These are phyloP conservation scores for Metarhizium anisopliae DNA, from an alignment of 2,329 filamentous ascomycete species.

Conservation along the genomic window DNA sequence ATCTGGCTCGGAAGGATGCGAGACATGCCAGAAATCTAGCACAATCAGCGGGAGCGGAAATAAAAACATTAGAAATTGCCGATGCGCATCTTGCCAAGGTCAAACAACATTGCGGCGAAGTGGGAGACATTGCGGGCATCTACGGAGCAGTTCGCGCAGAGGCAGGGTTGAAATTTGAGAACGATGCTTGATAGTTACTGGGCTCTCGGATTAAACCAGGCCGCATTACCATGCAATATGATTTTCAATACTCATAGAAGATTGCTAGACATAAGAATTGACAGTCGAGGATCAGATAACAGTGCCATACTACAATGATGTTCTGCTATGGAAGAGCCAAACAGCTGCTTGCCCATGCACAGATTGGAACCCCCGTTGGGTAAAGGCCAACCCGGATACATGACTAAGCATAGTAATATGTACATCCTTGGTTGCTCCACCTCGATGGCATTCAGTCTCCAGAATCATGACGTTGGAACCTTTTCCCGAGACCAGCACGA, in stretches of 20 bases:
- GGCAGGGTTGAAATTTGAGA: conserved; percentile 49
- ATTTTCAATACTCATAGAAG: too few relatives aligned
- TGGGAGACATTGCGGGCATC: conserved; percentile 72
- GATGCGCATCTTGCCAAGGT: conserved; percentile 62
- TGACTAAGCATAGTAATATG: neutral
- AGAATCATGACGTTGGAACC: neutral
- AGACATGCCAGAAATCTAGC: conserved; percentile 65
- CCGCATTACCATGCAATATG: neutral
- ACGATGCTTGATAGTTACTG: neutral
- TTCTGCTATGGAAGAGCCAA: too few relatives aligned
- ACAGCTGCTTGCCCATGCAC: too few relatives aligned
- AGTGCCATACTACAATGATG: too few relatives aligned
- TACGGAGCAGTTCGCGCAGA: conserved; percentile 74
- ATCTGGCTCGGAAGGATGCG: conserved; percentile 76
- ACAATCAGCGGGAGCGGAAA: conserved; percentile 46
- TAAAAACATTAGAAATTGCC: conserved; percentile 58
- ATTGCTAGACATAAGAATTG: too few relatives aligned
- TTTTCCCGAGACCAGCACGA: neutral
- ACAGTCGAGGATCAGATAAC: too few relatives aligned
- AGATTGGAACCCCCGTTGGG: too few relatives aligned
- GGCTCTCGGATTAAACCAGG: neutral
- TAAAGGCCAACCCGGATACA: too few relatives aligned
- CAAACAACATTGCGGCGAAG: conserved; percentile 56
- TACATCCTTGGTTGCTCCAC: neutral
- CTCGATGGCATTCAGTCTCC: neutral